These are phyloP conservation scores for Barbarea vulgaris DNA, from an alignment of 345 rosid species.

Conservation along the genomic window DNA sequence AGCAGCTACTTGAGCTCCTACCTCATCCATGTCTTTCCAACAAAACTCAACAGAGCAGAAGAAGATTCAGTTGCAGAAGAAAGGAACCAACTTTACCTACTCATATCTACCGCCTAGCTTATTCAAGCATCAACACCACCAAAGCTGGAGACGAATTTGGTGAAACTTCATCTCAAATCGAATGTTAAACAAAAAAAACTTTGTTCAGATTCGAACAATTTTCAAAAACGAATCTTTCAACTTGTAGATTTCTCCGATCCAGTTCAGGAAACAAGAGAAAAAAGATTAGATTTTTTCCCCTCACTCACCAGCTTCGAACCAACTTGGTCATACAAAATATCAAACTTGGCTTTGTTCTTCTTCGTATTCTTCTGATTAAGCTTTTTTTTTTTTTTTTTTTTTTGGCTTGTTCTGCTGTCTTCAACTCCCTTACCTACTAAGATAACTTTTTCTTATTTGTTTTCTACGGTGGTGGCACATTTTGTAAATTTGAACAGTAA, in stretches of 20 bases:
- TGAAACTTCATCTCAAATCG: background rate
- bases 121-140: slow-evolving; percentile 21
- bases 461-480: slow-evolving; percentile 49
- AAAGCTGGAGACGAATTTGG: background rate
- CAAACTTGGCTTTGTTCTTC: slow-evolving; percentile 10
- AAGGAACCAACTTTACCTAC: background rate
- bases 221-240: slow-evolving; percentile 29
- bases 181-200: background rate
- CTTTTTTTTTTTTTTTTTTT: slow-evolving; percentile 17
- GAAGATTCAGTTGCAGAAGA: slow-evolving; percentile 15
- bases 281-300: background rate
- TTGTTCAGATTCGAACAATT: slow-evolving; percentile 28
- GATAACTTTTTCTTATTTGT: slow-evolving; percentile 38
- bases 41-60: background rate
- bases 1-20: slow-evolving; percentile 69
- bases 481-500: slow-evolving; percentile 51
- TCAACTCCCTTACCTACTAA: slow-evolving; percentile 43
- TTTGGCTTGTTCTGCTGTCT: slow-evolving; percentile 6
- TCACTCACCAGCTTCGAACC: background rate
- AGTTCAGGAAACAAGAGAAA: slow-evolving; percentile 15
- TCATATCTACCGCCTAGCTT: slow-evolving; percentile 22
- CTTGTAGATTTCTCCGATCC: slow-evolving; percentile 26
- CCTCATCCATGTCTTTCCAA: slow-evolving; percentile 58
- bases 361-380: slow-evolving; percentile 24
- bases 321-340: background rate